Evolutionary conservation across 495 filamentous ascomycete species (phyloP).

Genomic region (Daldinia caldariorum): DNA sequence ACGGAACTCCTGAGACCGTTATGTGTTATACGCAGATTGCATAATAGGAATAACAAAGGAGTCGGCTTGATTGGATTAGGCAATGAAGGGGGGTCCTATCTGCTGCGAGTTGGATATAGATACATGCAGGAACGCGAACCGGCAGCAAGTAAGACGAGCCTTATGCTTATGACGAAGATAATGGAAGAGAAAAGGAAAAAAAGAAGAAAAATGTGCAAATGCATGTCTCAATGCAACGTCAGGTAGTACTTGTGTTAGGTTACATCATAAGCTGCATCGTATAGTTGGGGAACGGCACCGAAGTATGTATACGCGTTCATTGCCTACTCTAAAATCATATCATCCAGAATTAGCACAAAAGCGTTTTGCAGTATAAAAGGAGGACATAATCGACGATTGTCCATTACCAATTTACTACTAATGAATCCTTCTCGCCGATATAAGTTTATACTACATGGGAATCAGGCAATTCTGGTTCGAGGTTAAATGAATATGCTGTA

Average conservation of each 20-base stretch:
- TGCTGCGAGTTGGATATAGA: constrained; percentile 24
- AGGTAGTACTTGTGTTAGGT: constrained; percentile 28
- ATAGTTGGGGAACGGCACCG: constrained; percentile 27
- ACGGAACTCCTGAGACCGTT: constrained; percentile 26
- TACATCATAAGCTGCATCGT: constrained; percentile 31
- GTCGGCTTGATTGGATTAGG: not conserved
- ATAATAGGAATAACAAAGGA: not conserved
- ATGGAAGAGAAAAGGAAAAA: not conserved
- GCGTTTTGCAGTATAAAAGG: constrained; percentile 10
- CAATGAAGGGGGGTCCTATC: constrained; percentile 1
- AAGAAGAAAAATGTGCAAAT: not conserved
- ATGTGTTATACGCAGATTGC: constrained; percentile 9
- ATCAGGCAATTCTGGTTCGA: not conserved
- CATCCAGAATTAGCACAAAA: constrained; percentile 24
- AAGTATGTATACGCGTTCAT: constrained; percentile 23
- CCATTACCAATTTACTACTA: constrained; percentile 3
- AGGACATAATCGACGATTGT: not conserved
- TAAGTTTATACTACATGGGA: not conserved
- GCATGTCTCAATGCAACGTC: constrained; percentile 38
- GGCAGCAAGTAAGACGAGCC: constrained; percentile 26
- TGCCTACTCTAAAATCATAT: constrained; percentile 20
- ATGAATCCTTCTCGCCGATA: not conserved
- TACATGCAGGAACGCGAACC: constrained; percentile 39
- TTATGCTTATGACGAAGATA: constrained; percentile 19
- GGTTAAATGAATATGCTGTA: not conserved